phyloP scores from a whole-genome alignment of 2,329 filamentous ascomycete species.

The Monilinia laxa region DNA sequence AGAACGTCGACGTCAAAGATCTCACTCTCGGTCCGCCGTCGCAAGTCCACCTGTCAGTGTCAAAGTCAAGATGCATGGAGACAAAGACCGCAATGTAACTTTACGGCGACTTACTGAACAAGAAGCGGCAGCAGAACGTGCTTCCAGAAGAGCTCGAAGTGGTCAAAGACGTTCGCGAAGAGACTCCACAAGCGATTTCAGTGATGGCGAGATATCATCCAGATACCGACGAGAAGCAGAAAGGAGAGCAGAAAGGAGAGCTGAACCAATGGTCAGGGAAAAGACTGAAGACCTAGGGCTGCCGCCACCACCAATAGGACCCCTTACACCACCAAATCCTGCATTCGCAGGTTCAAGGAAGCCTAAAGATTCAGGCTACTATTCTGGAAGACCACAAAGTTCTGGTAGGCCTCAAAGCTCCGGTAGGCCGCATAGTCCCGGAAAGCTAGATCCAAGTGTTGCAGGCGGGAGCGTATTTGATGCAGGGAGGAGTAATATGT shows the following conservation, averaged over 20 bases:
- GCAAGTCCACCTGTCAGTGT: conserved; percentile 54
- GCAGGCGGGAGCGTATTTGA: conserved; percentile 21
- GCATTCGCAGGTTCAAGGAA: conserved; percentile 54
- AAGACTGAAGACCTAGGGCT: conserved; percentile 36
- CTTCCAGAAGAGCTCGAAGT: conserved; percentile 34
- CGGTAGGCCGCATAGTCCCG: conserved; percentile 29
- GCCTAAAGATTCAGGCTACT: conserved; percentile 62
- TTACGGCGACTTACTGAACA: conserved; percentile 61
- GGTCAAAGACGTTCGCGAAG: conserved; percentile 46
- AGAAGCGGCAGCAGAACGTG: conserved; percentile 49
- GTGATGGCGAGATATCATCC: conserved; percentile 54
- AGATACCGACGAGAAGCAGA: conserved; percentile 57
- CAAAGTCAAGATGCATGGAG: conserved; percentile 60
- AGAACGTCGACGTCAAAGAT: conserved; percentile 40
- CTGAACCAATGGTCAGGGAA: conserved; percentile 40
- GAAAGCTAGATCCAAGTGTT: conserved; percentile 32
- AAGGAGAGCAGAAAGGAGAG: conserved; percentile 29
- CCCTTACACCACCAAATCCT: conserved; percentile 56
- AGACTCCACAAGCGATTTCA: conserved; percentile 57
- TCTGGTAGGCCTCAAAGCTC: conserved; percentile 38
- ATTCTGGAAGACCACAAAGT: conserved; percentile 49
- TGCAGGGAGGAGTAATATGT: conserved; percentile 32
- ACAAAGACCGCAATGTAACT: conserved; percentile 60
- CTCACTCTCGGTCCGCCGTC: conserved; percentile 34
- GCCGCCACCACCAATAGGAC: conserved; percentile 40